Evolutionary conservation across 2,329 filamentous ascomycete genomes (phyloP).

Genomic region (Coniochaeta pulveracea): DNA sequence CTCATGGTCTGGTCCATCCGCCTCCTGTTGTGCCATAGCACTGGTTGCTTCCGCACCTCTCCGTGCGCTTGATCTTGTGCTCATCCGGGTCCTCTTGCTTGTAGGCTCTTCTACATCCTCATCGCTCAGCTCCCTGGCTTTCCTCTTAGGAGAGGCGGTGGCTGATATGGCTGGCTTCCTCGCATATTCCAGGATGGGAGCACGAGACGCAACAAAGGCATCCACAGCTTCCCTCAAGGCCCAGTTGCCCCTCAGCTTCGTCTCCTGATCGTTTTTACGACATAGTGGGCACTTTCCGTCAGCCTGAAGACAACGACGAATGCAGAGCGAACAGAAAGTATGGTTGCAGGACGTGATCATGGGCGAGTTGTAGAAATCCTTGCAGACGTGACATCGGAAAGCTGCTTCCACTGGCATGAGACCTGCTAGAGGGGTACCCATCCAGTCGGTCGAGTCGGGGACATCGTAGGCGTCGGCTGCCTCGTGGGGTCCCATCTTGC

Average conservation of each 20-base stretch:
- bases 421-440: constrained; percentile 53
- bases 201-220: constrained; percentile 57
- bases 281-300: constrained; percentile 87
- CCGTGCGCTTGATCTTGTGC: constrained; percentile 33
- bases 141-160: constrained; percentile 37
- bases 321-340: constrained; percentile 94
- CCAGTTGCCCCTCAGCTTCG: constrained; percentile 76
- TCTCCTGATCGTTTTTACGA: constrained; percentile 66
- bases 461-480: constrained; percentile 26
- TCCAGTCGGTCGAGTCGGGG: constrained; percentile 78
- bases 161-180: constrained; percentile 23
- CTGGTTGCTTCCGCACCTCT: constrained; percentile 24
- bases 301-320: constrained; percentile 69
- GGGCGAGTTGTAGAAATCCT: constrained; percentile 90
- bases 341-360: constrained; percentile 93
- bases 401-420: constrained; percentile 69
- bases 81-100: constrained; percentile 23
- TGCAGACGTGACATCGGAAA: constrained; percentile 92
- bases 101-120: constrained; percentile 34
- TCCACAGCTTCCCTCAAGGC: constrained; percentile 76
- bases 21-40: constrained; percentile 20
- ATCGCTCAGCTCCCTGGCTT: constrained; percentile 22
- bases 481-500: constrained; percentile 1
- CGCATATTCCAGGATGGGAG: constrained; percentile 53
- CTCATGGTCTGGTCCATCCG: constrained; percentile 18